Conservation (phyloP, 345 rosid species). For the Salix suchowensis region DNA sequence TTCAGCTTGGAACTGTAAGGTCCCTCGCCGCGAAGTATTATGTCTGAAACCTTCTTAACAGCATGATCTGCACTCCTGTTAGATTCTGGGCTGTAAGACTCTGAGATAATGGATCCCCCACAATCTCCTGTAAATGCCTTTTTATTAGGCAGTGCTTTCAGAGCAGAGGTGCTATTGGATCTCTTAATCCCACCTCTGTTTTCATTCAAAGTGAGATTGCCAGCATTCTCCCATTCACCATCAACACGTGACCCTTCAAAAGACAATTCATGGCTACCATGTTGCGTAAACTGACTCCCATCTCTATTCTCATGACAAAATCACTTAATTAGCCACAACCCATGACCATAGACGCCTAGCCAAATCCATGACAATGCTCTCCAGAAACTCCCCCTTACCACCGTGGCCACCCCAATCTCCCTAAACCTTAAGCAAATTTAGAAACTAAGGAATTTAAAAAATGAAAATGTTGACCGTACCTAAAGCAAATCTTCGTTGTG, state of each 20-base stretch:
- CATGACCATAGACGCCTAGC: too few relatives aligned
- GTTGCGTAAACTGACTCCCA: conserved; percentile 14
- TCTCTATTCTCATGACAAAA: conserved; percentile 14
- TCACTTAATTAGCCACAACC: too few relatives aligned
- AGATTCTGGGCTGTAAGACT: conserved; percentile 60
- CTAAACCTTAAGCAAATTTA: too few relatives aligned
- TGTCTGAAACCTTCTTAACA: conserved; percentile 30
- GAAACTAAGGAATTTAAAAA: too few relatives aligned
- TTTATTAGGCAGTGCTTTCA: conserved; percentile 42
- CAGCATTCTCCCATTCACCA: conserved; percentile 21
- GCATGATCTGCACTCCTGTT: conserved; percentile 33
- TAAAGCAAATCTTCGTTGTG: too few relatives aligned
- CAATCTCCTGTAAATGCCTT: conserved; percentile 47
- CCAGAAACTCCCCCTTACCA: too few relatives aligned
- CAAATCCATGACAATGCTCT: too few relatives aligned
- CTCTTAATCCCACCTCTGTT: conserved; percentile 64
- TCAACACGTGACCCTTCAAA: conserved; percentile 26
- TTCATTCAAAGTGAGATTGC: conserved; percentile 37
- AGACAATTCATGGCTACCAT: conserved; percentile 9
- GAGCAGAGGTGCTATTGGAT: conserved; percentile 77
- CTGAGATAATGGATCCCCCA: conserved; percentile 61
- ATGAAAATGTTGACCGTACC: too few relatives aligned
- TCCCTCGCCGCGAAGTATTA: conserved; percentile 43
- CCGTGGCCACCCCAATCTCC: too few relatives aligned
- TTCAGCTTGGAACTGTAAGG: conserved; percentile 52